Conservation (phyloP, 1,284 basidiomycete species). For the Heterobasidion occidentale region DNA sequence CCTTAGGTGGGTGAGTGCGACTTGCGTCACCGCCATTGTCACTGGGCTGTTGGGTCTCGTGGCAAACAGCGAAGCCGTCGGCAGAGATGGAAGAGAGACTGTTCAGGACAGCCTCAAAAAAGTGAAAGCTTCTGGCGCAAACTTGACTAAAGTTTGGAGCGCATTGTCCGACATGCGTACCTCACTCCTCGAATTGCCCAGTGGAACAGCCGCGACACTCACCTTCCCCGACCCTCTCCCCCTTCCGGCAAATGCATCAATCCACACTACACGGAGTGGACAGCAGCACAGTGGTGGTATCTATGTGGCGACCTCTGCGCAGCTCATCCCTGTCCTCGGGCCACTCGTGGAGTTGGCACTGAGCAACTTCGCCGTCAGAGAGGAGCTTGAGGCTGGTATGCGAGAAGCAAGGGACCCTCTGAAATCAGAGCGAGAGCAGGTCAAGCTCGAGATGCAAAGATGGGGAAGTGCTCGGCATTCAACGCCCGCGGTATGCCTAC, state of each 20-base stretch:
- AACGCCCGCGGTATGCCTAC: background rate
- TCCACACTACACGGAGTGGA: slow-evolving; percentile 30
- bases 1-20: slow-evolving; percentile 53
- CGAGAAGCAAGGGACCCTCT: slow-evolving; percentile 44
- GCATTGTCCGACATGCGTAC: slow-evolving; percentile 42
- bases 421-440: slow-evolving; percentile 38
- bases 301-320: slow-evolving; percentile 40
- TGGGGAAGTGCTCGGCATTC: slow-evolving; percentile 14
- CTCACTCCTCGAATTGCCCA: slow-evolving; percentile 12
- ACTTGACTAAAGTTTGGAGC: slow-evolving; percentile 55
- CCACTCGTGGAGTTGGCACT: slow-evolving; percentile 47
- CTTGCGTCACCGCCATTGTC: slow-evolving; percentile 52
- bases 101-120: slow-evolving; percentile 41
- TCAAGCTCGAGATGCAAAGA: slow-evolving; percentile 40
- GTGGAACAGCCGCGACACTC: slow-evolving; percentile 15
- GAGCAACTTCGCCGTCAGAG: slow-evolving; percentile 38
- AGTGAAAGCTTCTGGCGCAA: slow-evolving; percentile 41
- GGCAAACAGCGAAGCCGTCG: slow-evolving; percentile 28
- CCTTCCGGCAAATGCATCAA: slow-evolving; percentile 29
- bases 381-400: slow-evolving; percentile 48
- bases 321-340: slow-evolving; percentile 56
- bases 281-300: slow-evolving; percentile 22
- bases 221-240: slow-evolving; percentile 50
- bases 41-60: slow-evolving; percentile 51
- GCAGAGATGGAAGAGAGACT: slow-evolving; percentile 28